These are phyloP conservation scores for Ustilago cynodontis DNA, from an alignment of 1,284 basidiomycete species.

Conservation along the genomic window DNA sequence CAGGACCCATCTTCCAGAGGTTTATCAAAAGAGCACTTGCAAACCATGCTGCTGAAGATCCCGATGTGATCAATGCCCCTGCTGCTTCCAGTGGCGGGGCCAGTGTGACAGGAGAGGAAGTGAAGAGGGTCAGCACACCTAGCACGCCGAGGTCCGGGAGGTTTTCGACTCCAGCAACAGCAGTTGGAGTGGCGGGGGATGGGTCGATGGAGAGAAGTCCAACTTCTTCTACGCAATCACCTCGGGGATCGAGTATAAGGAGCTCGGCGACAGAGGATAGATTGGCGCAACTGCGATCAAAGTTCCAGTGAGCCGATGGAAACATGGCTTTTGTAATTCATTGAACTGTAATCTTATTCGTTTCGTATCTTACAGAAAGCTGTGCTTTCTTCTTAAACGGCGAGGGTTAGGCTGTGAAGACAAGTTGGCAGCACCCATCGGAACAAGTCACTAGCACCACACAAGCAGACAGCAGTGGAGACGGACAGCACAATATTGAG, in stretches of 20 bases:
- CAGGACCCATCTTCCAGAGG: constrained; percentile 71
- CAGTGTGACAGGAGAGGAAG: constrained; percentile 8
- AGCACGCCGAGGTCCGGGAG: constrained; percentile 20
- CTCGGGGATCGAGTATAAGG: constrained; percentile 19
- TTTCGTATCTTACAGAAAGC: background rate
- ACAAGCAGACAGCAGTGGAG: no score
- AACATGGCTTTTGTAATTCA: background rate
- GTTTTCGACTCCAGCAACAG: constrained; percentile 4
- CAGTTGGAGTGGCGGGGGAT: constrained; percentile 1
- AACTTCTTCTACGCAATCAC: constrained; percentile 32
- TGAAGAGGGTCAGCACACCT: constrained; percentile 26
- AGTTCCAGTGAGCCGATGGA: constrained; percentile 36
- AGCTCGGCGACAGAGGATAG: constrained; percentile 56
- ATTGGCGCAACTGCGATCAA: constrained; percentile 61
- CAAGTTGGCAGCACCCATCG: no score
- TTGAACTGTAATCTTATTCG: background rate
- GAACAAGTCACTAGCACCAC: no score
- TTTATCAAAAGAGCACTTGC: constrained; percentile 71
- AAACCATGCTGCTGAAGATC: constrained; percentile 82
- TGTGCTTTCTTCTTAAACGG: no score
- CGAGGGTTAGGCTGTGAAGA: no score
- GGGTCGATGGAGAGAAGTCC: constrained; percentile 32
- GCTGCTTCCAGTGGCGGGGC: background rate
- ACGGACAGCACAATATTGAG: background rate
- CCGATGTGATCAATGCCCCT: constrained; percentile 72